These are phyloP conservation scores for Penicillium canescens DNA, from an alignment of 495 filamentous ascomycete species.

Conservation along the genomic window DNA sequence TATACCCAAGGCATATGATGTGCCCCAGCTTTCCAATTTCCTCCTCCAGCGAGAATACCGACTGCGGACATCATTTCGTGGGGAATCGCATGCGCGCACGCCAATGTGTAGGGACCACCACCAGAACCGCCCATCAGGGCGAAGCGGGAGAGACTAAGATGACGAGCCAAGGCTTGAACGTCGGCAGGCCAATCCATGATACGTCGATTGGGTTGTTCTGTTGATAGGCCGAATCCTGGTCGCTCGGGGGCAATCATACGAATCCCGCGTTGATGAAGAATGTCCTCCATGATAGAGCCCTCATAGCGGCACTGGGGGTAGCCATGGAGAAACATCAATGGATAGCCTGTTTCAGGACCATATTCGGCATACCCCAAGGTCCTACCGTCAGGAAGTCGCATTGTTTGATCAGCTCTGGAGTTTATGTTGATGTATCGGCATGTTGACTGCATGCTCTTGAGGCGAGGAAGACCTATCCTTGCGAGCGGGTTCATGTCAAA, in stretches of 20 bases:
- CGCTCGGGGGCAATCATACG: slow-evolving; percentile 43
- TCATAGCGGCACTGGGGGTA: slow-evolving; percentile 44
- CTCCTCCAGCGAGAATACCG: slow-evolving; percentile 34
- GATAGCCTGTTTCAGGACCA: slow-evolving; percentile 31
- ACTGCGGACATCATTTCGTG: slow-evolving; percentile 29
- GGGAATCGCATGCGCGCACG: slow-evolving; percentile 40
- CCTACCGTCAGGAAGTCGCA: slow-evolving; percentile 38
- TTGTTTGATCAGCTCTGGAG: slow-evolving; percentile 22
- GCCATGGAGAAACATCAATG: slow-evolving; percentile 46
- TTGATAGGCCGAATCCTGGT: slow-evolving; percentile 47
- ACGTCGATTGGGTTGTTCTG: slow-evolving; percentile 30
- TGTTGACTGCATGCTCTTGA: not conserved
- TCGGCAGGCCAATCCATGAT: slow-evolving; percentile 45
- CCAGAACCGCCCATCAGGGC: slow-evolving; percentile 46
- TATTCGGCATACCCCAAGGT: slow-evolving; percentile 42
- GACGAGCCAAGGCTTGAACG: slow-evolving; percentile 32
- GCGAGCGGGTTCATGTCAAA: not conserved
- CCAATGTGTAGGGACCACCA: slow-evolving; percentile 48
- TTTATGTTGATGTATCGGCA: not conserved
- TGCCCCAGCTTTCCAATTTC: slow-evolving; percentile 29
- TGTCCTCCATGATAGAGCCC: slow-evolving; percentile 24
- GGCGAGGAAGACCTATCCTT: not conserved
- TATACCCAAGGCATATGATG: slow-evolving; percentile 10
- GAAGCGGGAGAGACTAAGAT: slow-evolving; percentile 36
- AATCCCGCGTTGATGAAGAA: slow-evolving; percentile 24